Evolutionary conservation across 352 stramenopile genomes (phyloP).

Genomic region (Pythium aristosporum): DNA sequence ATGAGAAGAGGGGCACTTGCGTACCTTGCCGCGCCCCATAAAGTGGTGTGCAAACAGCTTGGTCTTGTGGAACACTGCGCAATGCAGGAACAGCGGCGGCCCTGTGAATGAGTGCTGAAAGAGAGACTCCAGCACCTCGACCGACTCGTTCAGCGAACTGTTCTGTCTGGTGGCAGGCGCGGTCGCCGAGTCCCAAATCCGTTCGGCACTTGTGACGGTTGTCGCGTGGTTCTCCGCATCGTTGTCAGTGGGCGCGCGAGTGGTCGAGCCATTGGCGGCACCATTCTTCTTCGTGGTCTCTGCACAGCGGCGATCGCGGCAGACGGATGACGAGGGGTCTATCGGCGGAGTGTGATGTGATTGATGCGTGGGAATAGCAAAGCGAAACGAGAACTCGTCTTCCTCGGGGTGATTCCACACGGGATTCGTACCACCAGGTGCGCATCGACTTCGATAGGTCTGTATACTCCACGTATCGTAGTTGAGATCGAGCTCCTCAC

Average conservation of each 20-base stretch:
- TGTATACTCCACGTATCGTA: conserved; percentile 73
- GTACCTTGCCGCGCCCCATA: conserved; percentile 65
- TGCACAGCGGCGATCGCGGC: neutral
- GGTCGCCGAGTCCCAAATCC: conserved; percentile 43
- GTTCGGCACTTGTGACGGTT: neutral
- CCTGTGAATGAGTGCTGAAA: conserved; percentile 64
- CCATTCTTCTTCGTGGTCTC: neutral
- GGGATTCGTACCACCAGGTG: conserved; percentile 51
- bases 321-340: neutral
- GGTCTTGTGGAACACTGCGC: conserved; percentile 77
- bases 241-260: neutral
- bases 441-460: conserved; percentile 64
- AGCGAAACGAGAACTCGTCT: conserved; percentile 71
- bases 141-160: conserved; percentile 28
- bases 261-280: neutral
- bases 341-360: conserved; percentile 41
- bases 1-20: neutral
- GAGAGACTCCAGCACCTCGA: conserved; percentile 49
- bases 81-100: conserved; percentile 55
- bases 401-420: conserved; percentile 43
- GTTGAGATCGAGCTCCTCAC: conserved; percentile 32
- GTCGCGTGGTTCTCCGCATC: neutral
- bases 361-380: conserved; percentile 72
- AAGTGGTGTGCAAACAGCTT: conserved; percentile 76
- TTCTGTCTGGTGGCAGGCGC: neutral